Evolutionary conservation across 345 rosid species (phyloP), one percentile per base, ranked within the genome.

Genomic region (Lumnitzera racemosa): DNA sequence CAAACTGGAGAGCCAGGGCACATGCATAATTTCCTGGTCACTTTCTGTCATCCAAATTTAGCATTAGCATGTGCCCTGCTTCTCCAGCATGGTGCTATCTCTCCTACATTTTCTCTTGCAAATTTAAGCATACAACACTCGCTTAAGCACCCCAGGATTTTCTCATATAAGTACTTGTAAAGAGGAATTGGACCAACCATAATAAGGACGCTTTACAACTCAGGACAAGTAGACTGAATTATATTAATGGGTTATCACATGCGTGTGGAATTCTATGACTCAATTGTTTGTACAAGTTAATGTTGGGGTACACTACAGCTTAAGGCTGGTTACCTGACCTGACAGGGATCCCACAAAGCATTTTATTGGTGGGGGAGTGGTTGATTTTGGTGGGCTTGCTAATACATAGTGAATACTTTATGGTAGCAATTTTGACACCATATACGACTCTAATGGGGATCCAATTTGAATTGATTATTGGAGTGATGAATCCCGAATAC

Each of bases 21-120:
- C 79, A 69, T 53, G 81, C 84, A 36, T 58, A 71, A 59, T 48
- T 24, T 16, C 56, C 56, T 51, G 67, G 54, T 54, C 41, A 31
- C 47, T 31, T 31, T 11, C 15, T 57, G 17, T 58, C 46, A 51
- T 14, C 55, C 60, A 25, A 67, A 67, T 61, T 57, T 25, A 20
- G 24, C 48, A 47, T 71, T 55, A 53, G 77, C 77, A 74, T 61
- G 79, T 74, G 79, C 75, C 81, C 70, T 74, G 81, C 77, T 76
- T 76, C 77, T 80, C 79, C 81, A 71, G 71, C 79, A 61, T 69
- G 84, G 77, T 61, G 27, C 14, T 49, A 47, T 46, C 71, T 62
- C 55, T 59, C 67, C 60, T 49, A 13, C 25, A 53, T 51, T 59
- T 24, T 27, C 17, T 54, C 57, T 61, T 62, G 11, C 51, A 31